Base-by-base conservation (phyloP, 2,329 filamentous ascomycete species). In the Zymoseptoria pseudotritici region DNA sequence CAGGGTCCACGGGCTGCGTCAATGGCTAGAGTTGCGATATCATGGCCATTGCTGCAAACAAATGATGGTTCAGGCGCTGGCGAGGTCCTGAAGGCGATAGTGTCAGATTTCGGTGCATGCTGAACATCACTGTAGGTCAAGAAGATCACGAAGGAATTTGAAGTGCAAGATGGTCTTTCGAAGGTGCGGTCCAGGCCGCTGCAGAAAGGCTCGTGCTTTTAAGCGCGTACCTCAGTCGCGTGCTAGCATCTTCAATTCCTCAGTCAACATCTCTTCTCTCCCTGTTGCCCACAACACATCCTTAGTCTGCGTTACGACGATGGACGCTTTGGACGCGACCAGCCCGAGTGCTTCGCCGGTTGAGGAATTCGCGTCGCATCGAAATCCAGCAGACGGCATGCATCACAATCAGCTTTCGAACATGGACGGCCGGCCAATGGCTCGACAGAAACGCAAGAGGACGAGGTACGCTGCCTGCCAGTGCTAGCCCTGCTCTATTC, bases 361-460 rank as follows among this genome's bases (percentile, higher is more conserved):
- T 29, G 52, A 29, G 52, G 19, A 29, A 13, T 9, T 7, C 52
- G 22, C 52, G 52, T 53, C 22, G 3, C 36, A n/a, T 11, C 22
- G 52, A n/a, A 24, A 29, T 17, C 10, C 22, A 24, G 22, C 52
- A 29, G 52, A 59, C 42, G 29, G 50, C 21, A 36, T 36, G 56
- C 53, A 53, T 24, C 53, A 58, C 53, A 54, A 55, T 53, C 21
- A 29, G 31, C 57, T 55, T 60, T 81, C 82, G 24, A 79, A 80
- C 60, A 77, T 84, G 53, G 83, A 86, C 69, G 83, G 85, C 69
- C 84, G 83, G 66, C 75, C 82, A 61, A 75, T 84, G 56, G 81
- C 79, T 53, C 80, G 84, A 54, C 84, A 86, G 70, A 86, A 83
- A 70, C 78, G 84, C 53, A 78, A 83, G 66, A 79, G 84, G 60